Base-by-base conservation (phyloP, 768 basidiomycete genomes). In the Xerocomellus intermedius region DNA sequence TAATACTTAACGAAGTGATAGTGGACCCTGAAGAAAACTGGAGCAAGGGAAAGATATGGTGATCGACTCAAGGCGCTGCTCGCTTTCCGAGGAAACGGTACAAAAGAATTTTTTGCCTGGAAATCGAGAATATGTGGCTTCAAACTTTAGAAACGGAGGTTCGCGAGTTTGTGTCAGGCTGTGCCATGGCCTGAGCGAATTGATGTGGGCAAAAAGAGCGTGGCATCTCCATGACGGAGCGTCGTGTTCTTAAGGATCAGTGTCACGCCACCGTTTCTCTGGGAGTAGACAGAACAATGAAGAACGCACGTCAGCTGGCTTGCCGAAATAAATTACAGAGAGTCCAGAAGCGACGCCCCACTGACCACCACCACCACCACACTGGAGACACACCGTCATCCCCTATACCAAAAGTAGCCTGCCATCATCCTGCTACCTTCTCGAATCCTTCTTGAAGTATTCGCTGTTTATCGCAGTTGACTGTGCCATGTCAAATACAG, bases 401-500 rank as follows among this genome's bases (percentile, higher is more conserved):
- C 38, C 48, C 41, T 46, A 21, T 22, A 32, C 26, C 32, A 28
- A 24, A 32, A 37, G 26, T 10, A 35, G 30, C 39, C 21, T 41
- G 44, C 42, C 43, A 33, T 14, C 42, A 43, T 43, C 48, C 55
- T 33, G 54, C 59, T 69, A 71, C 48, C 71, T 75, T 70, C 63
- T 72, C 51, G 69, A 57, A 49, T 81, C 77, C 64, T 79, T 81
- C 77, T 81, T 87, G 77, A 90, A 98, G 66, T 90, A 97, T 9
- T 77, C 62, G 67, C 87, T 94, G 69, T 89, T 93, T 58, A 97
- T 90, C n/a, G 85, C 91, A 3, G 86, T 84, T 12, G 84, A 86
- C 64, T 94, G 87, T 35, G 88, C 75, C 71, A 94, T 80, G 66
- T 92, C 90, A 74, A 96, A 98, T 33, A 96, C 72, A 5, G 87